Base-by-base conservation (phyloP, 192 early-diverging fungal species). In the Haplosporangium gracile region DNA sequence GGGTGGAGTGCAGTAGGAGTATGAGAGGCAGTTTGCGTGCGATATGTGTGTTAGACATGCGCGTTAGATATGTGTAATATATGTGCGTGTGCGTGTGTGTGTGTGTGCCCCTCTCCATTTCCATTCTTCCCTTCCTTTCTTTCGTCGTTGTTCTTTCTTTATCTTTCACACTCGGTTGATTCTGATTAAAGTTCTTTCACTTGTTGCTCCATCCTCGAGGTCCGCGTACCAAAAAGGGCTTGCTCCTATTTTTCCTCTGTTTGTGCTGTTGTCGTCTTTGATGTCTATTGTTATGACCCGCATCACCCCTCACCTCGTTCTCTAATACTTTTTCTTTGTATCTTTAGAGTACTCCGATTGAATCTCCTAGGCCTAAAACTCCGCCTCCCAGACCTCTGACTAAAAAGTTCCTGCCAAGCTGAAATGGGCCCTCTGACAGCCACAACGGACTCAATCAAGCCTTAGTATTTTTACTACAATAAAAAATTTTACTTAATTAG, bases 331-430 rank as follows among this genome's bases (percentile, higher is more conserved):
- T 63, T 65, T 65, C 26, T 15, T 29, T 29, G 60, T 65, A 34
- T 32, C 26, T 29, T 9, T 60, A 60, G 29, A 65, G 60, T 65
- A 65, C 60, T 65, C 60, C 60, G 60, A 65, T 65, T 65, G 60
- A 65, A 65, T 29, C 11, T 65, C 2, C n/a, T 10, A 1, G 11
- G 9, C 10, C 29, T 16, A 26, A 29, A 65, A 65, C 60, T 65
- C 60, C 60, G 60, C 60, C 60, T 65, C 60, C 60, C 60, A 32
- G 60, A 65, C 60, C 60, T 65, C 60, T 63, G 57, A 63, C 57
- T 65, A 32, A 29, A 29, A 65, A 65, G 29, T 7, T 65, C 60
- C 29, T 65, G 60, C 60, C 60, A 65, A 65, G 60, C 29, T 32
- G 60, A 65, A 57, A 65, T 65, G 60, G 29, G 60, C 60, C 55